These are phyloP conservation scores for Chrysoporthe cubensis DNA, from an alignment of 2,329 filamentous ascomycete species.

Conservation along the genomic window DNA sequence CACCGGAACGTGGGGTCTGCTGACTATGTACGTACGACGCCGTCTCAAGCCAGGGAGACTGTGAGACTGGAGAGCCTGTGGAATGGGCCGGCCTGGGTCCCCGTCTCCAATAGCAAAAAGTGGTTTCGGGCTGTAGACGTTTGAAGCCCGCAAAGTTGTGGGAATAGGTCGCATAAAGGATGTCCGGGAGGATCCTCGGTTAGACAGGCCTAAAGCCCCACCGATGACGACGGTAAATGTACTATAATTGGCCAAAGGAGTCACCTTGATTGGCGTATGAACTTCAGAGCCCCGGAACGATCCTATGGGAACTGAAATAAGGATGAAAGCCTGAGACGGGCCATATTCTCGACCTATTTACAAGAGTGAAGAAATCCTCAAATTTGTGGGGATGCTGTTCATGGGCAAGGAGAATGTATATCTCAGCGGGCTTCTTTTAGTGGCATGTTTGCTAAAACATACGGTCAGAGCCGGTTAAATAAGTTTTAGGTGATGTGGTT, in stretches of 20 bases:
- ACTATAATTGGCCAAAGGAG: not conserved
- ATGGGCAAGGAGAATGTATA: not conserved
- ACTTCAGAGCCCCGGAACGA: not conserved
- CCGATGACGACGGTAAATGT: not conserved
- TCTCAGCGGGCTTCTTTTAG: not conserved
- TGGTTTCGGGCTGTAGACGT: not conserved
- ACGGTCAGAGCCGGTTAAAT: no score
- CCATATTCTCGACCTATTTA: not conserved
- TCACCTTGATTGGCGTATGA: not conserved
- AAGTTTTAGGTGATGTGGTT: no score
- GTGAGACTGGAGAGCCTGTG: not conserved
- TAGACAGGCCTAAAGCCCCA: not conserved
- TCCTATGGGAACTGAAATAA: not conserved
- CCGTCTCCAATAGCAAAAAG: not conserved
- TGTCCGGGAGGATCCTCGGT: not conserved
- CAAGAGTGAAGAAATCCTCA: not conserved
- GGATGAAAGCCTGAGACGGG: not conserved
- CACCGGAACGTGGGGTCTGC: not conserved
- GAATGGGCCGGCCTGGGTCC: not conserved
- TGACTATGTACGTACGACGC: not conserved
- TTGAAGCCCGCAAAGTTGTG: not conserved
- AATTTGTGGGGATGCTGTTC: no score
- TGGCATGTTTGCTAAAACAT: not conserved
- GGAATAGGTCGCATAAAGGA: not conserved
- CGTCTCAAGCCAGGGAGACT: not conserved